phyloP scores from a whole-genome alignment of 768 basidiomycete genomes.

The Agaricus bisporus region DNA sequence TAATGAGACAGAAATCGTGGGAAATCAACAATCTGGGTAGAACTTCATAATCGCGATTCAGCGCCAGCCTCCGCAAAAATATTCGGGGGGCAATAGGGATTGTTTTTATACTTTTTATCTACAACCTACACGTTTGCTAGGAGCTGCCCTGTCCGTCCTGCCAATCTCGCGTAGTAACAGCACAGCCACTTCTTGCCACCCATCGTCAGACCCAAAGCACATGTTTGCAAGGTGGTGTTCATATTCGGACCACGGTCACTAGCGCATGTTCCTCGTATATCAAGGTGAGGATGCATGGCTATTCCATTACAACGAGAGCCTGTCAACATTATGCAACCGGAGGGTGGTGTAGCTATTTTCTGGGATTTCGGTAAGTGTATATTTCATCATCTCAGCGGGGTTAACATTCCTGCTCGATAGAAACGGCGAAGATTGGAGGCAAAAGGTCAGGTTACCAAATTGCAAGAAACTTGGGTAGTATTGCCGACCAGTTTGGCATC shows the following conservation, averaged over 20 bases:
- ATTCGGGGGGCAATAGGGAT: too few relatives aligned
- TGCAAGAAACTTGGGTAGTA: slow-evolving; percentile 34
- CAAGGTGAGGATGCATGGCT: background rate
- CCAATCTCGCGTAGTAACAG: too few relatives aligned
- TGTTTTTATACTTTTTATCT: too few relatives aligned
- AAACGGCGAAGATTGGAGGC: slow-evolving; percentile 28
- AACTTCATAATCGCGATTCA: too few relatives aligned
- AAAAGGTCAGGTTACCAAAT: slow-evolving; percentile 34
- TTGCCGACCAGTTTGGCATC: slow-evolving; percentile 42
- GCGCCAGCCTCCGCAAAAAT: too few relatives aligned
- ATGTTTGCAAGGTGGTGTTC: background rate
- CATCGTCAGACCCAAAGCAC: background rate
- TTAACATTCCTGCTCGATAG: slow-evolving; percentile 18
- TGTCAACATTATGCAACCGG: background rate
- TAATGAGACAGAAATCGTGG: too few relatives aligned
- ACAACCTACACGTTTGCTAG: too few relatives aligned
- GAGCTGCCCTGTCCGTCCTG: too few relatives aligned
- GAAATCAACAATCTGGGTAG: too few relatives aligned
- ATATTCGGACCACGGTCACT: background rate
- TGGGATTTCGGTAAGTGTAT: slow-evolving; percentile 36
- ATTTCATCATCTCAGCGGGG: background rate
- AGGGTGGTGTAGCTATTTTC: slow-evolving; percentile 28
- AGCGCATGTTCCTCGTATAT: background rate
- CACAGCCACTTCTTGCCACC: background rate
- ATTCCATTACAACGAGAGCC: background rate